Conservation (phyloP, 306 rosid genomes). For the Lathyrus sativus region DNA sequence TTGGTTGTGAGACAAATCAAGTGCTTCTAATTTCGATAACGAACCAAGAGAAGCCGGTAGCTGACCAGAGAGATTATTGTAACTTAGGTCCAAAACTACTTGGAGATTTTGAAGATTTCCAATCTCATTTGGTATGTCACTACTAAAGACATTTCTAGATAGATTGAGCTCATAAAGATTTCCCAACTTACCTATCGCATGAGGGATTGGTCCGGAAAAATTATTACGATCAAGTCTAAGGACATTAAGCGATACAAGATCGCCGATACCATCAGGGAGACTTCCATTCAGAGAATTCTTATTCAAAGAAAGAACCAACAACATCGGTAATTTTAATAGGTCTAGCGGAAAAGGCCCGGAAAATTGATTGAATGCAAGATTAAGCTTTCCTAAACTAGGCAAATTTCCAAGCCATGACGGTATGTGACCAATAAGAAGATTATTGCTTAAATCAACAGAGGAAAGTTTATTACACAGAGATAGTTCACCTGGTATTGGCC, state of each 20-base stretch:
- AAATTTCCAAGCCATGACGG: constrained; percentile 84
- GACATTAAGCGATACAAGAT: constrained; percentile 60
- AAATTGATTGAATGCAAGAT: constrained; percentile 65
- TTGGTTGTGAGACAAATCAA: constrained; percentile 81
- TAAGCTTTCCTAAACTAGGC: constrained; percentile 66
- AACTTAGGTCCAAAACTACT: constrained; percentile 70
- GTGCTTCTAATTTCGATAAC: constrained; percentile 71
- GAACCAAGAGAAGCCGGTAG: constrained; percentile 57
- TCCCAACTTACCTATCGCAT: constrained; percentile 51
- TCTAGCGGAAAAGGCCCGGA: constrained; percentile 63
- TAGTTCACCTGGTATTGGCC: constrained; percentile 72
- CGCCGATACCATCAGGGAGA: constrained; percentile 60
- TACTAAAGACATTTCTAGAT: constrained; percentile 56
- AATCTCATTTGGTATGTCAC: constrained; percentile 75
- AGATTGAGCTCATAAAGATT: constrained; percentile 66
- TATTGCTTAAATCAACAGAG: constrained; percentile 61
- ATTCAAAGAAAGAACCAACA: constrained; percentile 65
- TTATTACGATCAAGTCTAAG: constrained; percentile 63
- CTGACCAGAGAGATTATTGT: constrained; percentile 74
- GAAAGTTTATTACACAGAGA: constrained; percentile 66
- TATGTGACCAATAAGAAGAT: constrained; percentile 60
- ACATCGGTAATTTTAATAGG: constrained; percentile 59
- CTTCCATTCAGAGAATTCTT: constrained; percentile 72
- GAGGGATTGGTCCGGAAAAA: constrained; percentile 70
- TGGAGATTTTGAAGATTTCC: constrained; percentile 81